Conservation (phyloP, 73 alveolate genomes). For the Effrenium voratum region DNA sequence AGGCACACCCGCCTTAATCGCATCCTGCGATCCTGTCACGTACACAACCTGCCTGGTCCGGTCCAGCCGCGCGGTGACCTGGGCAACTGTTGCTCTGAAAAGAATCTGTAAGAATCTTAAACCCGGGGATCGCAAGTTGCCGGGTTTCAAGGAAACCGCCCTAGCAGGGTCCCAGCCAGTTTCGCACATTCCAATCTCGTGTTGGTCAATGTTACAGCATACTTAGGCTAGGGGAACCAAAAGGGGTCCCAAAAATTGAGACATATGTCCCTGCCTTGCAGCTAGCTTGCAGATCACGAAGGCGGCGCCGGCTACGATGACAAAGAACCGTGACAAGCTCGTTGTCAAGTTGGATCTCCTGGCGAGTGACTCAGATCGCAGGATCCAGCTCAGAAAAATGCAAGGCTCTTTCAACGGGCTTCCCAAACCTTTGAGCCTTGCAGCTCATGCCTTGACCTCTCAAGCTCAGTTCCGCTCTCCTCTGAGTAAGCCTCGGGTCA, state of each 20-base stretch:
- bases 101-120: not conserved
- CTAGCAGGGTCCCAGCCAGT: no score
- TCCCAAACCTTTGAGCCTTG: not conserved
- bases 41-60: constrained; percentile 36
- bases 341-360: constrained; percentile 66
- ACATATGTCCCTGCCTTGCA: constrained; percentile 19
- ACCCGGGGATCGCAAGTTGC: not conserved
- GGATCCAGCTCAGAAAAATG: no score
- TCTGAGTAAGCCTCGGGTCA: not conserved
- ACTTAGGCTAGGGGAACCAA: not conserved
- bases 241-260: not conserved
- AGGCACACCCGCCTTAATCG: constrained; percentile 4
- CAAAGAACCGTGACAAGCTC: constrained; percentile 56
- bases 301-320: constrained; percentile 82
- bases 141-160: not conserved
- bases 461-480: not conserved
- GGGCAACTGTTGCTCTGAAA: not conserved
- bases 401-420: not conserved
- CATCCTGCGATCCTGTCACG: constrained; percentile 62
- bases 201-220: no score
- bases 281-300: constrained; percentile 47
- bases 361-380: no score
- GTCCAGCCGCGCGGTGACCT: constrained; percentile 86
- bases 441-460: not conserved
- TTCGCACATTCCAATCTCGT: no score